Conservation (phyloP, 495 filamentous ascomycete genomes). For the Bryoglossum gracile region DNA sequence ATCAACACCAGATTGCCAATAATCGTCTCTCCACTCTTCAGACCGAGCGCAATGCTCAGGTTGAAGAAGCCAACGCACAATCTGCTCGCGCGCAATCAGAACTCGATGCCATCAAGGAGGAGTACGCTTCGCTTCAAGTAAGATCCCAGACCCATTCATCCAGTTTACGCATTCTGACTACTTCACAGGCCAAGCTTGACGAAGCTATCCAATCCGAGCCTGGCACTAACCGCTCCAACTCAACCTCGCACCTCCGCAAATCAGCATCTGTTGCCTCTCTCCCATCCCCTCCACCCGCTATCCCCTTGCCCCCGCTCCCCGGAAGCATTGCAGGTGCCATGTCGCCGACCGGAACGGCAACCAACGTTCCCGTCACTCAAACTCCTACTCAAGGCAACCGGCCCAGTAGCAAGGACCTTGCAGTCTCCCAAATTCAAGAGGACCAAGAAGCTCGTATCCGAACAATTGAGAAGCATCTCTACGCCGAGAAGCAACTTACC, state of each 20-base stretch:
- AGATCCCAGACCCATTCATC: not conserved
- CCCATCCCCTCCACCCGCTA: constrained; percentile 82
- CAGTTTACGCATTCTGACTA: constrained; percentile 29
- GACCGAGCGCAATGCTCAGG: constrained; percentile 54
- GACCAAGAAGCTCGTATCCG: constrained; percentile 92
- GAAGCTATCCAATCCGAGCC: constrained; percentile 33
- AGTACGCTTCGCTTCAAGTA: constrained; percentile 62
- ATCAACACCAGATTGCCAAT: constrained; percentile 80
- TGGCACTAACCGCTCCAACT: constrained; percentile 65
- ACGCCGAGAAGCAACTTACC: constrained; percentile 93
- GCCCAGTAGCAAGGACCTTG: constrained; percentile 77
- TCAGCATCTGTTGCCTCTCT: constrained; percentile 73
- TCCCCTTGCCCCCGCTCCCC: constrained; percentile 91
- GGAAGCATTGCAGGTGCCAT: constrained; percentile 24
- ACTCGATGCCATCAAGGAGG: constrained; percentile 54
- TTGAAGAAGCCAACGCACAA: constrained; percentile 51
- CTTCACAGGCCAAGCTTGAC: constrained; percentile 55
- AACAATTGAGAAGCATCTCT: constrained; percentile 94
- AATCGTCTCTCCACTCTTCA: constrained; percentile 67
- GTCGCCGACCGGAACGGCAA: constrained; percentile 17
- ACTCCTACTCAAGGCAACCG: constrained; percentile 46
- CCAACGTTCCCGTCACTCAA: constrained; percentile 28
- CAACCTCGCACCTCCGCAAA: constrained; percentile 63
- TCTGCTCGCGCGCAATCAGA: constrained; percentile 38
- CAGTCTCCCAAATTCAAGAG: constrained; percentile 65